A percentile compares a stretch with the other conserved stretches of the same genome.
phyloP scores from a whole-genome alignment of 495 filamentous ascomycete species.

The Barbatosphaeria neglecta region DNA sequence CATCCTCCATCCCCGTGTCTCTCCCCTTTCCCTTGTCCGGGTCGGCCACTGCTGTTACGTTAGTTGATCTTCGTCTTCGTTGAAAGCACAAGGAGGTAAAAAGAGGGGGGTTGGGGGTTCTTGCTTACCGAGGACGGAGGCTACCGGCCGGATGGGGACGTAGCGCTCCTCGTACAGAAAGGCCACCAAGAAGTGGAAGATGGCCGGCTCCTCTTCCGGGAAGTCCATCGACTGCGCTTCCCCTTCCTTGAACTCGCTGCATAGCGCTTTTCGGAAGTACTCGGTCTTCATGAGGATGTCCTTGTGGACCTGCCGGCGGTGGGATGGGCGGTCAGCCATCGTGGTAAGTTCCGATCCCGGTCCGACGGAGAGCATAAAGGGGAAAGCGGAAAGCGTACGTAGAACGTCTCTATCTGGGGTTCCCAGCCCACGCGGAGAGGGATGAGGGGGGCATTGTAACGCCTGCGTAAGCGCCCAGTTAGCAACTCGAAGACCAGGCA shows the following conservation, averaged over 20 bases:
- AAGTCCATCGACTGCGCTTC: slow-evolving; percentile 29
- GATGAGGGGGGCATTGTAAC: slow-evolving; percentile 30
- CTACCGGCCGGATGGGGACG: slow-evolving; percentile 26
- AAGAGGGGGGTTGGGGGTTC: background rate
- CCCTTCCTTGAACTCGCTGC: slow-evolving; percentile 29
- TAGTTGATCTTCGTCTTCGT: background rate
- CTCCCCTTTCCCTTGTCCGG: slow-evolving; percentile 24
- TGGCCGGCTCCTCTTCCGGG: slow-evolving; percentile 35
- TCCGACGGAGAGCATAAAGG: too few relatives aligned
- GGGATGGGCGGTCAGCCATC: background rate
- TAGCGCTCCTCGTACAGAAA: slow-evolving; percentile 38
- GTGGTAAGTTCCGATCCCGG: too few relatives aligned
- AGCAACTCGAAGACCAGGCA: slow-evolving; percentile 2
- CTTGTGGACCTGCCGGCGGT: slow-evolving; percentile 23
- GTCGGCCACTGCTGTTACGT: slow-evolving; percentile 16
- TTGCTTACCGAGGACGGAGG: slow-evolving; percentile 25
- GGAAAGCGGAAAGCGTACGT: too few relatives aligned
- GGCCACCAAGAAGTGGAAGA: slow-evolving; percentile 37
- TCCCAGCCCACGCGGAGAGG: slow-evolving; percentile 24
- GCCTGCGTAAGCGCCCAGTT: slow-evolving; percentile 10
- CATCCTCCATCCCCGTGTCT: slow-evolving; percentile 11
- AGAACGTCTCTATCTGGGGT: slow-evolving; percentile 25
- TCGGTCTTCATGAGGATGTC: slow-evolving; percentile 29
- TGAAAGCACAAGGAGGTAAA: background rate
- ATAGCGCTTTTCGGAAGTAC: slow-evolving; percentile 32